phyloP scores from a whole-genome alignment of 345 rosid species.

The sweet orange (Citrus sinensis) region DNA sequence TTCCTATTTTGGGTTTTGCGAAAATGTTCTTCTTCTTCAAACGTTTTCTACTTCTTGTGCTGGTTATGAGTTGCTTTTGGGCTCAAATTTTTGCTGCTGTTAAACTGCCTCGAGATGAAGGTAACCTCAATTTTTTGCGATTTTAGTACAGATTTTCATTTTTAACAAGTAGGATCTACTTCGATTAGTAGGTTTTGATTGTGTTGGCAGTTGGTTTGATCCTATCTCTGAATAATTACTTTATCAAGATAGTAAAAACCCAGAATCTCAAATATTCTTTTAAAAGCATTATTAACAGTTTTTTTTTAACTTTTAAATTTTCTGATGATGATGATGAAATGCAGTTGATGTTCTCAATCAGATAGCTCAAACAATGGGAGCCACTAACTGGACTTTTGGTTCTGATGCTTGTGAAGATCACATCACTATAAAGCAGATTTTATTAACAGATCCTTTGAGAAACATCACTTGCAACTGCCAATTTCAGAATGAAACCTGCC shows the following conservation, averaged over 20 bases:
- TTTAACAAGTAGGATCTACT: background rate
- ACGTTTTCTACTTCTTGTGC: background rate
- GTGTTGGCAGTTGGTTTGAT: background rate
- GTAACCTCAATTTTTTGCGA: background rate
- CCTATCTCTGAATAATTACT: background rate
- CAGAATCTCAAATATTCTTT: background rate
- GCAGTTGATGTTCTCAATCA: constrained; percentile 51
- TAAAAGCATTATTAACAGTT: background rate
- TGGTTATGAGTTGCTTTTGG: constrained; percentile 17
- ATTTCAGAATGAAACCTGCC: constrained; percentile 35
- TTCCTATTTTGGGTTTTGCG: background rate
- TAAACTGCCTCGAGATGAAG: constrained; percentile 34
- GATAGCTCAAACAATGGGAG: constrained; percentile 47
- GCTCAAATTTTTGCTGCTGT: constrained; percentile 15
- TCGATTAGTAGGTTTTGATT: background rate
- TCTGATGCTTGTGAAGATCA: constrained; percentile 37
- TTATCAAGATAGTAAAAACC: too few species aligned
- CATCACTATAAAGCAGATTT: constrained; percentile 17
- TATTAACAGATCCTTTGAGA: constrained; percentile 14
- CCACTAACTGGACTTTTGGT: constrained; percentile 44
- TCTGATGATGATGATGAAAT: background rate
- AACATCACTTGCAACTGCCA: constrained; percentile 33
- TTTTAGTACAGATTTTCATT: background rate
- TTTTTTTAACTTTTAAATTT: too few species aligned
- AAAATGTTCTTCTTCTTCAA: background rate